Evolutionary conservation across 2,329 filamentous ascomycete genomes (phyloP).

Genomic region (Colletotrichum orchidophilum): DNA sequence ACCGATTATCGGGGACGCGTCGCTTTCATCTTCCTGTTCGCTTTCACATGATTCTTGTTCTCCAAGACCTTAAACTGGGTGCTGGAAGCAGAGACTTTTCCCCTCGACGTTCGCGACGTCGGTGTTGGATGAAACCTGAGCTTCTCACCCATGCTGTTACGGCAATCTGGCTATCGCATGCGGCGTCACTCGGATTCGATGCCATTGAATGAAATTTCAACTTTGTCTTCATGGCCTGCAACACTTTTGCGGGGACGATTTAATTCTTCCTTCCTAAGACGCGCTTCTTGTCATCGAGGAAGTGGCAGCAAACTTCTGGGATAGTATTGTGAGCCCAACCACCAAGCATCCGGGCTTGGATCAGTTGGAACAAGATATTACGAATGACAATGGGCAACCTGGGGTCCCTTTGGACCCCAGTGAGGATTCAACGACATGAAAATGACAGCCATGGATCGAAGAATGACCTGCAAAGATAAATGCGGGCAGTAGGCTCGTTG

Average conservation of each 20-base stretch:
- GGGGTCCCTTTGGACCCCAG: background rate
- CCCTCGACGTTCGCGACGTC: slow-evolving; percentile 39
- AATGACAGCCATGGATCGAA: no score
- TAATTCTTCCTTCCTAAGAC: slow-evolving; percentile 49
- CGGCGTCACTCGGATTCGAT: slow-evolving; percentile 41
- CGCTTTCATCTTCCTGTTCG: slow-evolving; percentile 45
- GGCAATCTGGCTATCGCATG: slow-evolving; percentile 43
- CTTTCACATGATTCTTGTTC: slow-evolving; percentile 42
- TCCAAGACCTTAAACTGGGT: slow-evolving; percentile 46
- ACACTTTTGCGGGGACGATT: slow-evolving; percentile 40
- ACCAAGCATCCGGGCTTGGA: background rate
- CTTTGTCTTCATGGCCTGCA: slow-evolving; percentile 45
- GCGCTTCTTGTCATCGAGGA: slow-evolving; percentile 44
- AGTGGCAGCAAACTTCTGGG: slow-evolving; percentile 45
- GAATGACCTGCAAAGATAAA: background rate
- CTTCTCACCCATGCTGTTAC: slow-evolving; percentile 42
- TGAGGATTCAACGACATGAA: background rate
- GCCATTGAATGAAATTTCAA: slow-evolving; percentile 44
- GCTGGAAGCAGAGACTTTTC: slow-evolving; percentile 42
- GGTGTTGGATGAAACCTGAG: slow-evolving; percentile 39
- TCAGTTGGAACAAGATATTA: background rate
- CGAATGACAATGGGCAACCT: background rate
- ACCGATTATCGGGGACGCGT: no score
- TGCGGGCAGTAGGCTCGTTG: no score
- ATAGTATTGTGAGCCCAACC: slow-evolving; percentile 30